These are phyloP conservation scores for Cyclotella choctawhatcheeana DNA, from an alignment of 108 stramenopile species.

Conservation along the genomic window DNA sequence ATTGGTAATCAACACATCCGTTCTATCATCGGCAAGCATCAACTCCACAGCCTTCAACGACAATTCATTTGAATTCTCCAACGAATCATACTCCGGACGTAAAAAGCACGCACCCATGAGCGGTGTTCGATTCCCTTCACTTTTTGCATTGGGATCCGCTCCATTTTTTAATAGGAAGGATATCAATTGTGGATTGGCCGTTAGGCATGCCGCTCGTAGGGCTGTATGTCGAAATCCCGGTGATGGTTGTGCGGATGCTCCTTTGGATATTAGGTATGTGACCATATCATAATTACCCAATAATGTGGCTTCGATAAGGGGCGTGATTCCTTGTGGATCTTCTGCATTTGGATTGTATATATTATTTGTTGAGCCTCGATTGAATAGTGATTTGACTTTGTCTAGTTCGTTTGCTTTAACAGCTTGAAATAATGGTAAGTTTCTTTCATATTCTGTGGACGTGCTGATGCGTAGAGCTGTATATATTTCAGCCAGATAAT, in stretches of 20 bases:
- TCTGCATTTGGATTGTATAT: slow-evolving; percentile 52
- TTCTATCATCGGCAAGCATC: slow-evolving; percentile 36
- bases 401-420: slow-evolving; percentile 36
- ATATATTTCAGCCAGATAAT: background rate
- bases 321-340: slow-evolving; percentile 46
- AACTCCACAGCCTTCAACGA: slow-evolving; percentile 30
- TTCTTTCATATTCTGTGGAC: background rate
- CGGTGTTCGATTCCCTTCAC: slow-evolving; percentile 49
- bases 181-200: slow-evolving; percentile 43
- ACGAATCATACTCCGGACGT: slow-evolving; percentile 39
- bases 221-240: slow-evolving; percentile 53
- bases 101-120: slow-evolving; percentile 58
- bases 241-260: slow-evolving; percentile 42
- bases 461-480: background rate
- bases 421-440: slow-evolving; percentile 48
- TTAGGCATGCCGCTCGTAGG: slow-evolving; percentile 48
- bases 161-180: slow-evolving; percentile 32
- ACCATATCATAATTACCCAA: slow-evolving; percentile 42
- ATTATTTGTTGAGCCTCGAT: background rate
- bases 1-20: slow-evolving; percentile 38
- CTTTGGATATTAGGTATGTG: slow-evolving; percentile 24
- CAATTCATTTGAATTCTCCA: slow-evolving; percentile 12
- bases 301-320: slow-evolving; percentile 50
- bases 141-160: slow-evolving; percentile 45
- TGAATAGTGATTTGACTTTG: slow-evolving; percentile 27